Evolutionary conservation across 192 early-diverging fungal species (phyloP), one percentile per base, ranked within the genome.

Genomic region (Coemansia sp.): DNA sequence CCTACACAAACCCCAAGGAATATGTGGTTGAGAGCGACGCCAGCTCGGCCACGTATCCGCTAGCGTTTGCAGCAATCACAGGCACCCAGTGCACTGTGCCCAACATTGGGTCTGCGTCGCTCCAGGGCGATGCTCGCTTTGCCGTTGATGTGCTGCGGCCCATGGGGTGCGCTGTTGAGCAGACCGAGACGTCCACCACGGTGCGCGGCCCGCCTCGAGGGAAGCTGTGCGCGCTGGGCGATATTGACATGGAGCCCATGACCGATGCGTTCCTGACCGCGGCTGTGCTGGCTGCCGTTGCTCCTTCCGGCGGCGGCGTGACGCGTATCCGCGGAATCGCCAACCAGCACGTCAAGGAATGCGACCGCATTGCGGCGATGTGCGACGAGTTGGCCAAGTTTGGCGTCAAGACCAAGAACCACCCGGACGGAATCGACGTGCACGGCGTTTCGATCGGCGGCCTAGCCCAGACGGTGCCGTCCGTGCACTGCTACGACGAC

Each of bases 241-340:
- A 82, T 29, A 90, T 99, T 61, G 93, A 99, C 72, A 99, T 99
- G 97, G 95, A 96, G 81, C 91, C 92, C 18, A 96, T 99, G 95
- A 99, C 97, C 0, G 97, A 99, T 68, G 97, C 97, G 12, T 99
- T 99, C 84, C 83, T 99, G 67, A 99, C 97, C 0, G 95, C 95
- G 0, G 86, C 92, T 1, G 95, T 91, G 30, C 82, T 99, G 16
- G 95, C 95, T 12, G 95, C 95, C 7, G 93, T 94, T 8, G 93
- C 97, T 0, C 64, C 83, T 0, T 82, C 71, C 18, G 64, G 65
- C 18, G 87, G 87, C 31, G 83, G 85, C 34, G 81, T 87, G 2
- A 95, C 97, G 46, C 82, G 88, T 46, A 99, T 99, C 68, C 88
- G 86, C 39, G 97, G 97, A 57, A 95, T 99, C 59, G 93, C 95